These are phyloP conservation scores for Phyllosticta ampelicida DNA, from an alignment of 2,329 filamentous ascomycete genomes.

Conservation along the genomic window DNA sequence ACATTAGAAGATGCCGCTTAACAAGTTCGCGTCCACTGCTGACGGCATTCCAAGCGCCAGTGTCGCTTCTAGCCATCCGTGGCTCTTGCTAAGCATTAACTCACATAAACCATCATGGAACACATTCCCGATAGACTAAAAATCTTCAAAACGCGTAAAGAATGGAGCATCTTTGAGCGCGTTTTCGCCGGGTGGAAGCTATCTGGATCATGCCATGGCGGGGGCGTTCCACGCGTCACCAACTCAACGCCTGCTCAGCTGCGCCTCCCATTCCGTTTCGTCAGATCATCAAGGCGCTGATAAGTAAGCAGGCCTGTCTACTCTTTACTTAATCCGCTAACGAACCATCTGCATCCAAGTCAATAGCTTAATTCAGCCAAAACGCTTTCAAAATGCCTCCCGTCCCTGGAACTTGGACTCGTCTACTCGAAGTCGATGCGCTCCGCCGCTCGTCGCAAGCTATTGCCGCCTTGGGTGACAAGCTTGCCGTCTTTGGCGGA, in stretches of 20 bases:
- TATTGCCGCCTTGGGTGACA: slow-evolving; percentile 48
- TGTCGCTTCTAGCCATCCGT: background rate
- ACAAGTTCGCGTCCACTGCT: too few species aligned
- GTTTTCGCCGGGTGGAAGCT: background rate
- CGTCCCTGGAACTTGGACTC: slow-evolving; percentile 26
- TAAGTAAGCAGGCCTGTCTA: background rate
- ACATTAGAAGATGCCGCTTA: background rate
- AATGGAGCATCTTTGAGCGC: background rate
- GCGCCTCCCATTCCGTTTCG: background rate
- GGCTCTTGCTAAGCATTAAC: background rate
- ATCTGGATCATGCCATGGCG: background rate
- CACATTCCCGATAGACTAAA: background rate
- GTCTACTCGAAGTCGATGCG: slow-evolving; percentile 22
- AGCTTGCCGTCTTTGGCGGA: slow-evolving; percentile 67
- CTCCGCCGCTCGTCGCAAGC: slow-evolving; percentile 67
- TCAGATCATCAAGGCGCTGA: background rate
- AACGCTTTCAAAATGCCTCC: background rate
- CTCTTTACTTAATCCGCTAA: too few species aligned
- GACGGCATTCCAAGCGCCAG: background rate
- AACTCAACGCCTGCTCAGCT: background rate
- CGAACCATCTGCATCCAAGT: background rate
- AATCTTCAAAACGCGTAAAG: too few species aligned
- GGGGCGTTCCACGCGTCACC: background rate
- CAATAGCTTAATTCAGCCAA: background rate
- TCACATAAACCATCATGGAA: background rate